A percentile compares a stretch with the other conserved stretches of the same genome.
phyloP scores from a whole-genome alignment of 2,329 filamentous ascomycete genomes.

The Colletotrichum truncatum region DNA sequence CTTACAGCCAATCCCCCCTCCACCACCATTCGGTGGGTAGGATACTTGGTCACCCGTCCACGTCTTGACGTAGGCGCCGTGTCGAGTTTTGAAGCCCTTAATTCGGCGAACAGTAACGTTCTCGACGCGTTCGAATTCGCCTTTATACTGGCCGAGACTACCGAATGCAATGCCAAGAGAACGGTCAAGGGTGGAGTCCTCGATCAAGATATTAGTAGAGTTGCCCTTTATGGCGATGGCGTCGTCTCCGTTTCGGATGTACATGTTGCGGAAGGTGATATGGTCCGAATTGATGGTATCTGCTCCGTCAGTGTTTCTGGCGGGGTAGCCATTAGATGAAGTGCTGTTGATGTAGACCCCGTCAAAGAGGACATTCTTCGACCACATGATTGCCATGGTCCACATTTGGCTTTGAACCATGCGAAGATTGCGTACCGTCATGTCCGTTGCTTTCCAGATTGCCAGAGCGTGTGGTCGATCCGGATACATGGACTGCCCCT shows the following conservation, averaged over 20 bases:
- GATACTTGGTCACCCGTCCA: neutral
- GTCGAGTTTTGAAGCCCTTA: neutral
- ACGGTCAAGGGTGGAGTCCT: neutral
- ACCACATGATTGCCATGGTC: neutral
- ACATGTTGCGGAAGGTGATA: constrained; percentile 6
- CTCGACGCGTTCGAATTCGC: neutral
- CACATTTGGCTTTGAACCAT: neutral
- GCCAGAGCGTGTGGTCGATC: neutral
- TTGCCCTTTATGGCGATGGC: neutral
- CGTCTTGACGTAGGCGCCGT: neutral
- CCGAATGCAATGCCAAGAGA: neutral
- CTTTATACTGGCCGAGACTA: neutral
- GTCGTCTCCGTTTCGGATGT: neutral
- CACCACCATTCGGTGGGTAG: neutral
- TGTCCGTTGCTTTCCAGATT: neutral
- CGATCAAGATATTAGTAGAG: neutral
- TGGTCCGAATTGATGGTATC: neutral
- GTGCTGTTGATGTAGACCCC: neutral
- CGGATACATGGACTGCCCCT: neutral
- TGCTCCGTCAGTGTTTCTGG: neutral
- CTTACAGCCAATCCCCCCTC: neutral
- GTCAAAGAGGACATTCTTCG: neutral
- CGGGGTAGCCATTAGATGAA: neutral
- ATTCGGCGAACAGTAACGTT: neutral
- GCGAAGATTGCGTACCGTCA: neutral